Conservation (phyloP, 306 rosid genomes). For the Senna tora region DNA sequence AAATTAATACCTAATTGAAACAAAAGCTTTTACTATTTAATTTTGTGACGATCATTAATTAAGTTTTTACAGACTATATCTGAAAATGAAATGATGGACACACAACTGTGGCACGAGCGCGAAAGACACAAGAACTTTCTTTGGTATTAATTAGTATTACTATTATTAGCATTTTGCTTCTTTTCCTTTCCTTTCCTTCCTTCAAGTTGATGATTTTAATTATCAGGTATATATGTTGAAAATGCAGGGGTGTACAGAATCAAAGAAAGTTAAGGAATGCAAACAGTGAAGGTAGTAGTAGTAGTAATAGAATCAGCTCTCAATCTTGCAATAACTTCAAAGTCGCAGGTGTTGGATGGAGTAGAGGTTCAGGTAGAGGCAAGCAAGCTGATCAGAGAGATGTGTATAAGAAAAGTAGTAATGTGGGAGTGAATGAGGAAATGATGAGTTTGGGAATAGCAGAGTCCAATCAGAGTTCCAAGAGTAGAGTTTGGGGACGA, state of each 20-base stretch:
- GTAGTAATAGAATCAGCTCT: background rate
- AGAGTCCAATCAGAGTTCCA: background rate
- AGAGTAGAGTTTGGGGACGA: constrained; percentile 3
- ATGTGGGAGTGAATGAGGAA: background rate
- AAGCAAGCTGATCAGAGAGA: background rate
- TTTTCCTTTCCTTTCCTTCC: no score
- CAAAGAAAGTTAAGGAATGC: constrained; percentile 1
- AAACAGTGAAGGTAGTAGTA: constrained; percentile 13
- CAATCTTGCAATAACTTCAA: background rate
- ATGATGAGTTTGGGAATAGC: background rate
- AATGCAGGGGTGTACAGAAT: constrained; percentile 29
- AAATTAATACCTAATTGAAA: background rate
- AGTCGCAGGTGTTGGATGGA: constrained; percentile 46
- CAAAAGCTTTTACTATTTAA: no score
- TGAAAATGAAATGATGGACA: constrained; percentile 47
- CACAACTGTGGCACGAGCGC: constrained; percentile 47
- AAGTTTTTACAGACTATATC: constrained; percentile 41
- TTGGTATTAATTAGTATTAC: no score
- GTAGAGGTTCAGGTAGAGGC: constrained; percentile 42
- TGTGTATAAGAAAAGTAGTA: background rate
- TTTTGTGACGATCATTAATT: background rate
- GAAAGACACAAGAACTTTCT: background rate
- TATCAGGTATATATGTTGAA: no score
- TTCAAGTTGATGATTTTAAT: background rate
- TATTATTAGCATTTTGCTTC: background rate